These are phyloP conservation scores for Xylariales sp. DNA, from an alignment of 2,329 filamentous ascomycete species.

Conservation along the genomic window DNA sequence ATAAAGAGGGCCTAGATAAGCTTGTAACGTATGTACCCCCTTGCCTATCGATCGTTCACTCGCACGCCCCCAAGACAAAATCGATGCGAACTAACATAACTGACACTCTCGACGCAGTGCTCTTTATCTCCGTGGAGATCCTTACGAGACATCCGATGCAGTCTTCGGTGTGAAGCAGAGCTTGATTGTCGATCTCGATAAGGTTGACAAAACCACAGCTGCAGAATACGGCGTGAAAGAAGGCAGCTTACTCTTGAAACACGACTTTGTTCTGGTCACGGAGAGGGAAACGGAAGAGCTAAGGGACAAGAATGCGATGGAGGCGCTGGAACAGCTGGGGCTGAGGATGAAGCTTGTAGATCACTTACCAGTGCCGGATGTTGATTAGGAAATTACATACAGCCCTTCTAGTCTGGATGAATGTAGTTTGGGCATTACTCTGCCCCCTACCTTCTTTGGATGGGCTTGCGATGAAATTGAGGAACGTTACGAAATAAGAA, in stretches of 20 bases:
- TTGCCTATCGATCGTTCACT: not conserved
- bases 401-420: conserved; percentile 1
- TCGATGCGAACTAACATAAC: no score
- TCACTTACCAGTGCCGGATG: conserved; percentile 70
- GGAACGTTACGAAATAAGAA: no score
- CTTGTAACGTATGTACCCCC: conserved; percentile 67
- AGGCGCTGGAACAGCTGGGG: conserved; percentile 64
- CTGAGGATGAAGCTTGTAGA: conserved; percentile 69
- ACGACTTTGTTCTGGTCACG: conserved; percentile 75
- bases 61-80: no score
- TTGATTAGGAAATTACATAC: conserved; percentile 31
- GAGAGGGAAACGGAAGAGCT: conserved; percentile 64
- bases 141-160: conserved; percentile 78
- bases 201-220: conserved; percentile 48
- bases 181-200: conserved; percentile 61
- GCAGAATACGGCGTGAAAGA: conserved; percentile 59
- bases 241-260: conserved; percentile 59
- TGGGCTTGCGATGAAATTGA: no score
- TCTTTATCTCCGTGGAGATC: conserved; percentile 71
- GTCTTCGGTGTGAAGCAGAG: conserved; percentile 86
- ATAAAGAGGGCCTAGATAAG: conserved; percentile 72
- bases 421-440: no score
- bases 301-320: conserved; percentile 58
- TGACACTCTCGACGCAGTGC: no score
- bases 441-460: no score